Base-by-base conservation (phyloP, 805 yeast genomes). In the Myxozyma geophila region DNA sequence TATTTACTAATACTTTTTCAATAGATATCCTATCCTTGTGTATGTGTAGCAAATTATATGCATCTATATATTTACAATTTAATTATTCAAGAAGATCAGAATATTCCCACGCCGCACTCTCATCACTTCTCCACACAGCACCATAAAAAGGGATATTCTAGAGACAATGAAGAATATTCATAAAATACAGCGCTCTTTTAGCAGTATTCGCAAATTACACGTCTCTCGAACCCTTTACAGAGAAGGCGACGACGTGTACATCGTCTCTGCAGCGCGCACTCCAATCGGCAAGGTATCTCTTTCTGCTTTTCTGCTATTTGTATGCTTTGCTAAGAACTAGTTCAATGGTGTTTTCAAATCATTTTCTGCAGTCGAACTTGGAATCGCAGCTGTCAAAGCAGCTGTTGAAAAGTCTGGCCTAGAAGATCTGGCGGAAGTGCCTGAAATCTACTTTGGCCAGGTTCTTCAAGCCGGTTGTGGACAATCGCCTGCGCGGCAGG, bases 401-500 rank as follows among this genome's bases (percentile, higher is more conserved):
- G 98, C 96, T 7, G 78, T 93, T 62, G 89, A 80, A 61, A 50
- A 63, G 73, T 96, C 97, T 63, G 85, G 87, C 74, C 83, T 93
- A 77, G 81, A 87, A 65, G 55, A 62, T 51, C 54, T 46, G 17
- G 21, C 59, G 2, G 58, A 58, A 15, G 95, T 90, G 60, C 96
- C 92, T 69, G 98, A 93, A 78, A 86, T 93, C 74, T 83, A 89
- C 73, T 92, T 92, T 76, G 99, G 99, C 73, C 89, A 91, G 73
- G 99, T 92, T 55, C 78, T 91, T 73, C 90, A 89, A 74, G 98
- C 98, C 68, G 90, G 90, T 73, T 87, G 90, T 65, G 98, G 99
- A 67, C 99, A 93, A 80, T 52, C 55, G 92, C 98, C 99, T 50
- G 99, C 99, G 41, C 88, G 98, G 79, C 99, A 93, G 80, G 98